Evolutionary conservation across 2,329 filamentous ascomycete genomes (phyloP).

Genomic region (Dothideomycetes sp.): DNA sequence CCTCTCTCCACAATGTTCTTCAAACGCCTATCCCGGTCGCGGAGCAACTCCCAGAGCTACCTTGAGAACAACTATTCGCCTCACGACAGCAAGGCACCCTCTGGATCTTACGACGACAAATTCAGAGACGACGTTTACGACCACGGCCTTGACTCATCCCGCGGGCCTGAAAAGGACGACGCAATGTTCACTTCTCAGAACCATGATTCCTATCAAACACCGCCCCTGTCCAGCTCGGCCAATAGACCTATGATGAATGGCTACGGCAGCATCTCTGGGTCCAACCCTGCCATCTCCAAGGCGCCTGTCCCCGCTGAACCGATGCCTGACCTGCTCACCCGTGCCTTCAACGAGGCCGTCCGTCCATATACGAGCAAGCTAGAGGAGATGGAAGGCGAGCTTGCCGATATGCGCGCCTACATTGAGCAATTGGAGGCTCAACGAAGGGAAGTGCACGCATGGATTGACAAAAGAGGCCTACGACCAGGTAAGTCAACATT

Average conservation of each 20-base stretch:
- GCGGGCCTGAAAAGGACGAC: constrained; percentile 20
- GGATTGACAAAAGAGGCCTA: constrained; percentile 45
- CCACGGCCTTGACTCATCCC: constrained; percentile 27
- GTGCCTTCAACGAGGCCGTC: constrained; percentile 43
- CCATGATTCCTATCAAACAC: constrained; percentile 9
- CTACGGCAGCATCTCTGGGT: constrained; percentile 10
- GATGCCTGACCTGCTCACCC: constrained; percentile 39
- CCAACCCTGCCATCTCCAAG: background rate
- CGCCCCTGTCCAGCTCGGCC: constrained; percentile 8
- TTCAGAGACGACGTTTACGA: constrained; percentile 27
- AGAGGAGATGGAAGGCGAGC: constrained; percentile 38
- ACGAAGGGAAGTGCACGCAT: constrained; percentile 40
- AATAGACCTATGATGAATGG: constrained; percentile 12
- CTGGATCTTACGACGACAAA: constrained; percentile 34
- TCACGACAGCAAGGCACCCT: constrained; percentile 31
- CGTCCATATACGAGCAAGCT: constrained; percentile 43
- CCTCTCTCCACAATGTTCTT: constrained; percentile 31
- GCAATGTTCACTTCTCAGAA: constrained; percentile 31
- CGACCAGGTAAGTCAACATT: constrained; percentile 36
- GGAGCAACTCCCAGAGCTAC: constrained; percentile 37
- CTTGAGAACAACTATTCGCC: constrained; percentile 33
- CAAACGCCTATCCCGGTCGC: constrained; percentile 34
- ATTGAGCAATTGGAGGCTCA: constrained; percentile 41
- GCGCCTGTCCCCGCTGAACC: constrained; percentile 22
- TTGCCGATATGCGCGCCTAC: constrained; percentile 38